Evolutionary conservation across 106 monocot species (phyloP), one percentile per base, ranked within the genome.

Genomic region (Allium sativum): DNA sequence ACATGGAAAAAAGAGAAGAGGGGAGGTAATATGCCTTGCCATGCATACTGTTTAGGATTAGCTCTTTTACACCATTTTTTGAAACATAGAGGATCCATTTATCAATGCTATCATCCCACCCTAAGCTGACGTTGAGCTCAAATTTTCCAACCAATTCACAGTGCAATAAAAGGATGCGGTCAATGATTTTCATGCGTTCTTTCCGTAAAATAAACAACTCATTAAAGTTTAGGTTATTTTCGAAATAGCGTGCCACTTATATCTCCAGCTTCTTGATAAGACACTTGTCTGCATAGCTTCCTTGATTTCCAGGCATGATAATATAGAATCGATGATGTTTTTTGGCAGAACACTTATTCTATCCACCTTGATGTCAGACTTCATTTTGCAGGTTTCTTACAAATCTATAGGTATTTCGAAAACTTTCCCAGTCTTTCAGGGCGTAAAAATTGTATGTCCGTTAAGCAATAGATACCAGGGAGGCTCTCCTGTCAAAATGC

Each of bases 131-230:
- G 10, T 4, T 0, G 12, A 60, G 21, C 59, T 40, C 7, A n/a
- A 60, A 60, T 31, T 15, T 60, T 10, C n/a, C 10, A 42, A 60
- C 31, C 16, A 43, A 12, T 7, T 43, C 59, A 12, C 13, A 0
- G 15, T 60, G 59, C 15, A 60, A 43, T 41, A 60, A 41, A n/a
- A 60, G 59, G 16, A 60, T 40, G 8, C 31, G 7, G 44, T 60
- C 40, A 41, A 60, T 16, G 44, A 60, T 60, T 60, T 60, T 7
- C 1, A 15, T 14, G n/a, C 40, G 3, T 42, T 60, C 16, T 9
- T 13, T 60, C 12, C 31, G 14, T 15, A 12, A 60, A 7, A 0
- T 0, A 12, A 42, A 42, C 11, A 9, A 14, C 5, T 40, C 44
- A 5, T 18, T 31, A 8, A 60, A n/a, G n/a, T 60, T 43, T 9